Percentiles rank a stretch among this genome's conserved stretches.
These are phyloP conservation scores for Candida chauliodis DNA, from an alignment of 805 yeast genomes.

Conservation along the genomic window DNA sequence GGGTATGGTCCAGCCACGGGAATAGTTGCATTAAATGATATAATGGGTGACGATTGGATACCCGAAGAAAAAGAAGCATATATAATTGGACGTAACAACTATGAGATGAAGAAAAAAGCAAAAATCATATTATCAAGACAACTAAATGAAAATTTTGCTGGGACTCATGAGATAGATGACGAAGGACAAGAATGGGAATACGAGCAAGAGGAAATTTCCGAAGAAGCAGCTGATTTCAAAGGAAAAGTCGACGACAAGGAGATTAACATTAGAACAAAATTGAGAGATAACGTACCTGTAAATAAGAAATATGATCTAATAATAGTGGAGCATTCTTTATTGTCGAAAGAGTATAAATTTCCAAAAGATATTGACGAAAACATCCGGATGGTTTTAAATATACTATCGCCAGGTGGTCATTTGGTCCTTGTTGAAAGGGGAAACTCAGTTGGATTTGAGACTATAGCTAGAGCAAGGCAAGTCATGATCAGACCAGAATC, in stretches of 20 bases:
- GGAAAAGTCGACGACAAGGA: conserved; percentile 55
- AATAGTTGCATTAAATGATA: conserved; percentile 79
- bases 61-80: conserved; percentile 70
- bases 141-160: conserved; percentile 36
- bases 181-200: conserved; percentile 7
- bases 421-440: conserved; percentile 84
- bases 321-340: conserved; percentile 75
- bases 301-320: conserved; percentile 70
- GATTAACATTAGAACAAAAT: conserved; percentile 51
- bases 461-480: conserved; percentile 86
- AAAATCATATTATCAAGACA: conserved; percentile 73
- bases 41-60: conserved; percentile 62
- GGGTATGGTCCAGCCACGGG: conserved; percentile 95
- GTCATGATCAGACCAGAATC: conserved; percentile 83
- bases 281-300: conserved; percentile 52
- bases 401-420: conserved; percentile 76
- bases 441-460: conserved; percentile 83
- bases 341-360: conserved; percentile 55
- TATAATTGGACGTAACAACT: conserved; percentile 54
- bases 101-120: conserved; percentile 77
- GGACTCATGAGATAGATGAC: conserved; percentile 11
- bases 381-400: conserved; percentile 52
- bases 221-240: conserved; percentile 18
- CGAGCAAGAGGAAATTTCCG: conserved; percentile 11
- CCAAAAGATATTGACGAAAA: conserved; percentile 73